Conservation (phyloP, 495 filamentous ascomycete genomes). For the Penicillium goetzii region DNA sequence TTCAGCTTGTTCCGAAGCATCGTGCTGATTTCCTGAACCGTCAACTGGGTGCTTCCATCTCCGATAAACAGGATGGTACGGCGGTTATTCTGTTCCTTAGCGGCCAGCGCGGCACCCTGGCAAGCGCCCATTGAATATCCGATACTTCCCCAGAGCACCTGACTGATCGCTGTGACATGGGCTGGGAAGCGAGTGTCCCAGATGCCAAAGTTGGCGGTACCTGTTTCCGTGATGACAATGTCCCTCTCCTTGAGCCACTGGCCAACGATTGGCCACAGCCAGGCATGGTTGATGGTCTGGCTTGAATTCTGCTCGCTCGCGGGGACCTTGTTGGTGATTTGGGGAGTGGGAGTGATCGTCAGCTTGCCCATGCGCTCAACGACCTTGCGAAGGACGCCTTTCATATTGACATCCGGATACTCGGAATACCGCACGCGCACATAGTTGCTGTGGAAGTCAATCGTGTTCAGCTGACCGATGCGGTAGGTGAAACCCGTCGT, state of each 20-base stretch:
- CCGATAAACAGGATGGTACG: constrained; percentile 85
- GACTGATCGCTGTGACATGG: constrained; percentile 74
- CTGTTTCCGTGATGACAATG: constrained; percentile 85
- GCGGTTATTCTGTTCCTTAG: constrained; percentile 61
- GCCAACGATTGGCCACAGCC: constrained; percentile 83
- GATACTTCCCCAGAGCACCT: constrained; percentile 90
- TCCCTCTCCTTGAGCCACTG: constrained; percentile 77
- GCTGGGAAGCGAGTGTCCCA: constrained; percentile 84
- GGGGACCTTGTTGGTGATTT: constrained; percentile 59
- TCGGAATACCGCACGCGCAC: constrained; percentile 78
- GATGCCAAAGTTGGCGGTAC: constrained; percentile 88
- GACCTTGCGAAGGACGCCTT: constrained; percentile 80
- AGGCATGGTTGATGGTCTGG: constrained; percentile 75
- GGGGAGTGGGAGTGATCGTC: constrained; percentile 44
- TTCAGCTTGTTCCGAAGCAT: constrained; percentile 79
- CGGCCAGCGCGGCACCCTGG: constrained; percentile 74
- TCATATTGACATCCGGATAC: constrained; percentile 84
- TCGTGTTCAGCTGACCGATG: constrained; percentile 77
- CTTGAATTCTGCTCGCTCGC: constrained; percentile 52
- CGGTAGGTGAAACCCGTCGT: constrained; percentile 87
- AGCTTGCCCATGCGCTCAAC: constrained; percentile 62
- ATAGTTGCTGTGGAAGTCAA: constrained; percentile 84
- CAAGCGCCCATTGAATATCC: constrained; percentile 80
- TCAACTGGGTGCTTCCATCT: constrained; percentile 85
- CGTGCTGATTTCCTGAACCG: constrained; percentile 82